Evolutionary conservation across 768 basidiomycete species (phyloP).

Genomic region (Suillus clintonianus): DNA sequence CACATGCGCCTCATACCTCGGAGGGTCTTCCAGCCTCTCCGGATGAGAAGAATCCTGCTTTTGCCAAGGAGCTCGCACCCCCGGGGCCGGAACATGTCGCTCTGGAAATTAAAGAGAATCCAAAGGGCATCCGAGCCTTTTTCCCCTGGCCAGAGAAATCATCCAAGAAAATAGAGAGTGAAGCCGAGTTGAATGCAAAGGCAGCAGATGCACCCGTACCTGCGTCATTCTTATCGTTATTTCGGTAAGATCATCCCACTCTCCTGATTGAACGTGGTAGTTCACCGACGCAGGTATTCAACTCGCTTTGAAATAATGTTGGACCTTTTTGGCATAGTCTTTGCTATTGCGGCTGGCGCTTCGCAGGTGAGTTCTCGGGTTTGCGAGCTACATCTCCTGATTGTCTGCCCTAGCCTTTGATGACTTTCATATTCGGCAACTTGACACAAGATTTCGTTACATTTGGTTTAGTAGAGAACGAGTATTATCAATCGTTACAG

Average conservation of each 20-base stretch:
- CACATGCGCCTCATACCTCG: constrained; percentile 34
- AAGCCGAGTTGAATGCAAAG: constrained; percentile 14
- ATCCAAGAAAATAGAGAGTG: constrained; percentile 19
- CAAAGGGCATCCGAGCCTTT: constrained; percentile 34
- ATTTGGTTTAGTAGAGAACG: constrained; percentile 23
- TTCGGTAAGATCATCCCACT: constrained; percentile 39
- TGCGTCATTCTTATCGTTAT: constrained; percentile 44
- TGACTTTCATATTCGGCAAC: constrained; percentile 53
- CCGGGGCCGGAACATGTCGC: neutral
- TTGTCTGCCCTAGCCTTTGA: constrained; percentile 27
- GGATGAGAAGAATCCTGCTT: constrained; percentile 46
- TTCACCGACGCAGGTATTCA: constrained; percentile 56
- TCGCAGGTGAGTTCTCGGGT: constrained; percentile 57
- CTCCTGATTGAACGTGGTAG: neutral
- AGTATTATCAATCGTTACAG: constrained; percentile 4
- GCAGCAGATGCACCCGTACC: constrained; percentile 36
- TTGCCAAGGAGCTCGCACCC: neutral
- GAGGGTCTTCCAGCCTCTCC: constrained; percentile 45
- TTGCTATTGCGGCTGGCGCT: constrained; percentile 74
- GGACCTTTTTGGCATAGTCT: constrained; percentile 69
- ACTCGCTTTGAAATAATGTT: constrained; percentile 69
- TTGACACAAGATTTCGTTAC: constrained; percentile 42
- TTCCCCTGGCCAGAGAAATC: constrained; percentile 39
- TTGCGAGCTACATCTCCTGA: neutral
- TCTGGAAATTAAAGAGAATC: neutral